phyloP scores from a whole-genome alignment of 768 basidiomycete species.

The Boletus reticuloceps region DNA sequence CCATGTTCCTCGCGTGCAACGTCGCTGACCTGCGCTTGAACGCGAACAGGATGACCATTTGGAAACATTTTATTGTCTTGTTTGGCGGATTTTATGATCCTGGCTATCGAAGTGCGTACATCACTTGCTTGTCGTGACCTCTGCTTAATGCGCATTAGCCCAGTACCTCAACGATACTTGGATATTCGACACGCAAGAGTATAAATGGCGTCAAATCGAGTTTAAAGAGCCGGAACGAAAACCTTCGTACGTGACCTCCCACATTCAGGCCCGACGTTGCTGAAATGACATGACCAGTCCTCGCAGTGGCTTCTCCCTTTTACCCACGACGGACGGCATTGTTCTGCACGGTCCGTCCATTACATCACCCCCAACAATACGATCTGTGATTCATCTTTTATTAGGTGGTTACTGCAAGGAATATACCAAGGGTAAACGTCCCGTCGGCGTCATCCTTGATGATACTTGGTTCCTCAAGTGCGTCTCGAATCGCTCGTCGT shows the following conservation, averaged over 20 bases:
- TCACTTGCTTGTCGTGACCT: background rate
- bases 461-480: constrained; percentile 88
- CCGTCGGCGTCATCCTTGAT: constrained; percentile 82
- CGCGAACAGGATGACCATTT: constrained; percentile 71
- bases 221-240: constrained; percentile 66
- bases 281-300: constrained; percentile 40
- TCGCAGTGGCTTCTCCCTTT: constrained; percentile 82
- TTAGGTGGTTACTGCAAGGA: constrained; percentile 90
- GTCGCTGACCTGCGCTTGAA: background rate
- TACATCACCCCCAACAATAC: background rate
- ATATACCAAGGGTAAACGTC: constrained; percentile 81
- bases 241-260: constrained; percentile 56
- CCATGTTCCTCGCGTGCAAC: background rate
- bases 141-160: constrained; percentile 39
- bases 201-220: constrained; percentile 80
- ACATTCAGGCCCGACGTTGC: background rate
- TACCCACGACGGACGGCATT: constrained; percentile 75
- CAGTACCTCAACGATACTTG: constrained; percentile 82
- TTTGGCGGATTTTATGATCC: constrained; percentile 93
- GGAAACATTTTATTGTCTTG: constrained; percentile 83
- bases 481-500: constrained; percentile 11
- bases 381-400: background rate
- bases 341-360: constrained; percentile 62
- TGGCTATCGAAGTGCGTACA: constrained; percentile 63
- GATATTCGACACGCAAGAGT: constrained; percentile 84